Conservation (phyloP, 1,139 yeast genomes). For the Yamadazyma triangularis region DNA sequence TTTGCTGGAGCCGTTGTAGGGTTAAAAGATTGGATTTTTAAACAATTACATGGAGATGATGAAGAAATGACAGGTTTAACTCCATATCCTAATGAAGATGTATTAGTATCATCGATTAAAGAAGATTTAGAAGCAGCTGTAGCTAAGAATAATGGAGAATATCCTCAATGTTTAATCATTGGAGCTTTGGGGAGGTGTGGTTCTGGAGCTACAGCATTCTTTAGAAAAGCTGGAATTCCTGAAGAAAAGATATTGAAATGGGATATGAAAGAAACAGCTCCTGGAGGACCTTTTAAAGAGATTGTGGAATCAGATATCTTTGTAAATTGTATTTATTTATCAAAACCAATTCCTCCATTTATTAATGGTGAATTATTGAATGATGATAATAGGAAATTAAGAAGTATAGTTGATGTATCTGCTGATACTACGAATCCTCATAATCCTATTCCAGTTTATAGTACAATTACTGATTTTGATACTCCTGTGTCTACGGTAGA, state of each 20-base stretch:
- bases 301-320: slow-evolving; percentile 85
- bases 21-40: slow-evolving; percentile 89
- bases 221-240: slow-evolving; percentile 82
- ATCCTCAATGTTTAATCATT: slow-evolving; percentile 80
- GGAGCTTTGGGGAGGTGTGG: slow-evolving; percentile 99
- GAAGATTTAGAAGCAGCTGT: slow-evolving; percentile 57
- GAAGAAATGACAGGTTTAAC: slow-evolving; percentile 70
- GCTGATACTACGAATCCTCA: slow-evolving; percentile 99
- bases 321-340: slow-evolving; percentile 91
- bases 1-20: slow-evolving; percentile 99
- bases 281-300: slow-evolving; percentile 96
- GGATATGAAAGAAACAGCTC: slow-evolving; percentile 96
- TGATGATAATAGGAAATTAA: slow-evolving; percentile 62
- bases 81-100: slow-evolving; percentile 79
- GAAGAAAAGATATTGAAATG: slow-evolving; percentile 80
- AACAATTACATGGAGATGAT: slow-evolving; percentile 62
- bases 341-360: slow-evolving; percentile 92
- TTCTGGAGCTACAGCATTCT: slow-evolving; percentile 89
- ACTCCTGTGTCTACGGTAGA: slow-evolving; percentile 86
- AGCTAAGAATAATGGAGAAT: slow-evolving; percentile 53
- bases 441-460: slow-evolving; percentile 93
- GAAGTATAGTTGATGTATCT: slow-evolving; percentile 93
- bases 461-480: slow-evolving; percentile 81
- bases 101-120: slow-evolving; percentile 67
- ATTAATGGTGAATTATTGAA: slow-evolving; percentile 67